Evolutionary conservation across 257 asterid genomes (phyloP).

Genomic region (Solanum habrochaites): DNA sequence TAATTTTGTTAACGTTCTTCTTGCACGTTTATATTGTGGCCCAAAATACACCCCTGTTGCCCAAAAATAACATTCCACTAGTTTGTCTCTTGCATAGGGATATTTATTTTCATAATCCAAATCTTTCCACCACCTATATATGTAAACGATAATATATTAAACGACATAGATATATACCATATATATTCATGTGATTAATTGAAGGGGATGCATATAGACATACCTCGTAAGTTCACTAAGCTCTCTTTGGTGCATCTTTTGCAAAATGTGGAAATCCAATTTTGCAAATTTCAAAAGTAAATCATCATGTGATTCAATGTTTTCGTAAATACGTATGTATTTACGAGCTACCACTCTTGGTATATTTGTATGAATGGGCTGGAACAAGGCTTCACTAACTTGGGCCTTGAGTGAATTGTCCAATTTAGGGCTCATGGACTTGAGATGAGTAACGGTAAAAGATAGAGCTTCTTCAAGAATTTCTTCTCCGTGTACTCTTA

Average conservation of each 20-base stretch:
- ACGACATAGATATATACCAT: neutral
- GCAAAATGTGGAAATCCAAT: neutral
- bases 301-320: neutral
- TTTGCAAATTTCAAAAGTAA: neutral
- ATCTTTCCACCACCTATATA: slow-evolving; percentile 1
- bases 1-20: neutral
- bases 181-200: neutral
- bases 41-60: neutral
- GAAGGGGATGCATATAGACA: neutral
- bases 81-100: slow-evolving; percentile 4
- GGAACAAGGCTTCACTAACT: neutral
- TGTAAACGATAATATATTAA: neutral
- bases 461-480: slow-evolving; percentile 1
- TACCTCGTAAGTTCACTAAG: neutral
- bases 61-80: slow-evolving; percentile 1
- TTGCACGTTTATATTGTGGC: neutral
- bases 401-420: neutral
- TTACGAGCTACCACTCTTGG: neutral
- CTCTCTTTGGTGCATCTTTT: neutral
- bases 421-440: neutral
- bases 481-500: neutral
- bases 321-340: neutral
- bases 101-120: neutral
- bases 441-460: neutral
- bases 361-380: neutral